Evolutionary conservation across 192 early-diverging fungal genomes (phyloP).

Genomic region (Coemansia javaensis): DNA sequence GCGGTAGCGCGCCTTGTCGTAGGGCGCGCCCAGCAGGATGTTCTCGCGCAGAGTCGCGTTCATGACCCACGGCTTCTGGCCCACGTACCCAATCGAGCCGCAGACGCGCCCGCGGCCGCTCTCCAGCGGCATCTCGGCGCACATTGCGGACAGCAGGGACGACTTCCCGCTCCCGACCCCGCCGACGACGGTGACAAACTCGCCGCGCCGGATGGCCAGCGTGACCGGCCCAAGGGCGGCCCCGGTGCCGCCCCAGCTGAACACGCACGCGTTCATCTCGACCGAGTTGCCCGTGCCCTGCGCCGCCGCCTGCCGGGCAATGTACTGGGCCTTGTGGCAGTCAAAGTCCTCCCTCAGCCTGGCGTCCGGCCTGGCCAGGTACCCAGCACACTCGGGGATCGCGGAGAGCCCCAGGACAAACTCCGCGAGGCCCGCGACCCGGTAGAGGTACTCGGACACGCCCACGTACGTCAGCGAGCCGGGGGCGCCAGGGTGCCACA

Average conservation of each 20-base stretch:
- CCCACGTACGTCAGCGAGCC: too few relatives aligned
- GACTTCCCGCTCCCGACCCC: slow-evolving; percentile 65
- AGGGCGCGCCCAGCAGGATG: too few relatives aligned
- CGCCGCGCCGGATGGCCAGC: too few relatives aligned
- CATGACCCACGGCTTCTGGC: slow-evolving; percentile 66
- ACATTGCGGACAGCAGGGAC: slow-evolving; percentile 56
- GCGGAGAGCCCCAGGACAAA: not conserved
- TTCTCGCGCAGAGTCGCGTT: slow-evolving; percentile 28
- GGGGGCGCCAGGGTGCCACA: too few relatives aligned
- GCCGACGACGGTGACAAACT: slow-evolving; percentile 59
- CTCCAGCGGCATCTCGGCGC: slow-evolving; percentile 54
- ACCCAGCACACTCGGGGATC: not conserved
- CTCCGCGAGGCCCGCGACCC: too few relatives aligned
- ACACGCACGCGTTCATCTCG: slow-evolving; percentile 5
- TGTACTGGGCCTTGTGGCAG: not conserved
- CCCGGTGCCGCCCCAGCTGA: slow-evolving; percentile 30
- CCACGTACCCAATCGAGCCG: slow-evolving; percentile 53
- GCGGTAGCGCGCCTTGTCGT: slow-evolving; percentile 9
- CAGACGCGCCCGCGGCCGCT: slow-evolving; percentile 24
- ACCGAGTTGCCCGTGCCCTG: not conserved
- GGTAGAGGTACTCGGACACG: too few relatives aligned
- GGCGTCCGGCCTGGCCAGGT: not conserved
- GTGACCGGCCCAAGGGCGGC: too few relatives aligned
- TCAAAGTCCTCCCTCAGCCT: not conserved
- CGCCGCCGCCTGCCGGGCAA: not conserved